Evolutionary conservation across 2,329 filamentous ascomycete species (phyloP), one percentile per base, ranked within the genome.

Genomic region (Fusarium verticillioides): DNA sequence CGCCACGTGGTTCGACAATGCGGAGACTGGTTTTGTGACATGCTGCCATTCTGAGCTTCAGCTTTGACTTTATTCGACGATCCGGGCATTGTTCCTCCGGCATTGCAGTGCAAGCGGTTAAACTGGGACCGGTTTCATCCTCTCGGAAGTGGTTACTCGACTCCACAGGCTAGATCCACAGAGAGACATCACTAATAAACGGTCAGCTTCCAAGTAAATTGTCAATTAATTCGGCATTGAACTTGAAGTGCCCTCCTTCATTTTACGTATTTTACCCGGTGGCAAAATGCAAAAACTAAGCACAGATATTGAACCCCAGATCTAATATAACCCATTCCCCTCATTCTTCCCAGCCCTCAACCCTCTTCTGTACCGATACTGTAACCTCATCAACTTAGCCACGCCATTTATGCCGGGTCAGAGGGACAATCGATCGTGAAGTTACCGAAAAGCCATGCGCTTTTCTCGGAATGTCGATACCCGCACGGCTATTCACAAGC

Each of bases 1-100:
- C 37, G 63, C 65, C 56, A 62, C 66, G 65, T 62, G 63, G 64
- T 56, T 52, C 44, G 52, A 68, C 12, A 37, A 58, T 68, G 65
- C 65, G 63, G 63, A 54, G 65, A 62, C 11, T 16, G 5, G 5
- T 15, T 28, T 9, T 5, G 23, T 7, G 18, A 3, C 50, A n/a
- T 15, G 5, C 43, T 49, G 3, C 63, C 63, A 34, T 19, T 61
- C 42, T 32, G 10, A 28, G 62, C 23, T 50, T 37, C 39, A 32
- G 15, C 40, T n/a, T 39, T 60, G n/a, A 9, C 56, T 28, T 46
- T 28, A 62, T 62, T 66, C 19, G 47, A 67, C 16, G 40, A 23
- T 21, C 30, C 65, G 65, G 65, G 54, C 40, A n/a, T 53, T 53
- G 32, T 62, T 42, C 46, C 30, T 68, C 65, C 65, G 65, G 63